A percentile compares a stretch with the other conserved stretches of the same genome.
Conservation (phyloP, 768 basidiomycete genomes). For the Phanerochaete sordida region DNA sequence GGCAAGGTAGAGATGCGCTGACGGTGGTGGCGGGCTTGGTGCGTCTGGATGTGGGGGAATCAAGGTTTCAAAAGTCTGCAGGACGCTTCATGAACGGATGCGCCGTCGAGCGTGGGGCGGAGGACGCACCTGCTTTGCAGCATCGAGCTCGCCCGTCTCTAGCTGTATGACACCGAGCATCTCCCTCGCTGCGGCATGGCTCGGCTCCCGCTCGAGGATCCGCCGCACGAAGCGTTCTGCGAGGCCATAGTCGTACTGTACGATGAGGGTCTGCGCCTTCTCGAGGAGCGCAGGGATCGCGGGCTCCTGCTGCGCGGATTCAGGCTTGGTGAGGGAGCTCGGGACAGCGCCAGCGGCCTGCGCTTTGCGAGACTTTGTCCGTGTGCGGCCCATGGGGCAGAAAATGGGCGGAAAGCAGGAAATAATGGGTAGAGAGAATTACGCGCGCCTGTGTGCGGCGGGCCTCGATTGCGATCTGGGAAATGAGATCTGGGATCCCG, state of each 20-base stretch:
- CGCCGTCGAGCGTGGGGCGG: background rate
- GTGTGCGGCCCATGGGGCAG: constrained; percentile 28
- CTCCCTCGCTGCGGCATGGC: constrained; percentile 69
- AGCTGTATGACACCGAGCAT: constrained; percentile 77
- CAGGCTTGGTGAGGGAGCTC: constrained; percentile 16
- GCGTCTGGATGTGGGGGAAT: constrained; percentile 61
- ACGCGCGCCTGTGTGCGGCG: background rate
- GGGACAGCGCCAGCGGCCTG: constrained; percentile 10
- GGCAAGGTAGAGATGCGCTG: constrained; percentile 86
- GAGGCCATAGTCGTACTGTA: constrained; percentile 82
- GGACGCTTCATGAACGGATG: background rate
- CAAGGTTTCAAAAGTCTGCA: constrained; percentile 57
- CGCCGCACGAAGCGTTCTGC: constrained; percentile 70
- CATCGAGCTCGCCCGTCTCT: constrained; percentile 74
- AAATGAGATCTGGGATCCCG: background rate
- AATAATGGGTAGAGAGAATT: background rate
- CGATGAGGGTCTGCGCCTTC: constrained; percentile 78
- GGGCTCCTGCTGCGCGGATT: constrained; percentile 28
- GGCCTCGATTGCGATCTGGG: background rate
- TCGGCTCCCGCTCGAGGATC: constrained; percentile 59
- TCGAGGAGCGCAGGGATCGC: constrained; percentile 52
- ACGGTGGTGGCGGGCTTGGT: constrained; percentile 59
- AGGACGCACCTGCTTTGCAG: constrained; percentile 58
- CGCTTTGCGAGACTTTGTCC: constrained; percentile 27
- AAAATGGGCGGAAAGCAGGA: background rate